Base-by-base conservation (phyloP, 148 eudicot species). In the Spergularia marina region DNA sequence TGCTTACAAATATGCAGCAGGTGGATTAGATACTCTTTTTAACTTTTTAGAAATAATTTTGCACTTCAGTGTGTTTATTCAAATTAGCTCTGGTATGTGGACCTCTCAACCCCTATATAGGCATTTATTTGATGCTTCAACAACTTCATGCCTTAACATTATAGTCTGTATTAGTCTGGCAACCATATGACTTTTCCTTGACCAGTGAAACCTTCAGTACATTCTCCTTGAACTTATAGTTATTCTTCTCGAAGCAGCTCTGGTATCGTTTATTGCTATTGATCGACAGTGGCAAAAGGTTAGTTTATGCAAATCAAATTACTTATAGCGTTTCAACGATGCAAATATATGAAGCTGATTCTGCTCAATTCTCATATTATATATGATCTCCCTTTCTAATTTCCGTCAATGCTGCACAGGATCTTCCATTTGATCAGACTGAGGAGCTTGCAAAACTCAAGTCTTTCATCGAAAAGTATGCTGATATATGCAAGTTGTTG, bases 221-320 rank as follows among this genome's bases (percentile, higher is more conserved):
- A 81, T 86, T 60, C 16, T 88, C 68, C 85, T 91, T 52, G 82
- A 76, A 39, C 57, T 78, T 77, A 47, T 85, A 12, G 60, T 92
- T 70, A 62, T 92, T 72, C 72, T 90, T 16, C 72, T 87, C 49
- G 97, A 92, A 84, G 91, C 77, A 67, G 82, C 87, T 82, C 72
- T 84, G 69, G 94, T 85, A 65, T 84, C 85, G 70, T 90, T 85
- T 83, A 82, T 92, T 70, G 89, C 83, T 40, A 53, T 87, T 68
- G 94, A 90, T 85, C 89, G 61, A 47, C 83, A 75, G 12, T 92
- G 97, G 97, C 86, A 88, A 66, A 86, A 86, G 87, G 97, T 88
- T 56, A 71, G 82, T 67, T 80, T 54, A 40, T 39, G 58, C 54
- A 65, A 58, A 66, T 18, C 12, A 68, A 53, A 44, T 49, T 13